Conservation (phyloP, 1,139 yeast genomes). For the Zygosaccharomyces pseudobailii region DNA sequence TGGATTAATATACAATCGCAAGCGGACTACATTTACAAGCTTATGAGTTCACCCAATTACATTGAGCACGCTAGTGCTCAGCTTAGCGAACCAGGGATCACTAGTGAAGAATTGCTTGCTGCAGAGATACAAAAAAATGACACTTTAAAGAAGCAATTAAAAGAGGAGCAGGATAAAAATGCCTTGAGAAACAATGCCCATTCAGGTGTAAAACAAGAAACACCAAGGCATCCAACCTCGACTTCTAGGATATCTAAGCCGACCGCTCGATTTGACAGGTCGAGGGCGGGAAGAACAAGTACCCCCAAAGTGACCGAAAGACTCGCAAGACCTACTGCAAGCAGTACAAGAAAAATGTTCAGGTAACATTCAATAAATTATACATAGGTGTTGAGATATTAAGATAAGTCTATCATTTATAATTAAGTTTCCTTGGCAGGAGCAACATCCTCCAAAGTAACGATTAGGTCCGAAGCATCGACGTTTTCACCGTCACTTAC, state of each 20-base stretch:
- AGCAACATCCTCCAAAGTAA: conserved; percentile 33
- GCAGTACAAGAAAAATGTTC: conserved; percentile 22
- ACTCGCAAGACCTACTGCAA: conserved; percentile 18
- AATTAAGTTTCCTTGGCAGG: conserved; percentile 17
- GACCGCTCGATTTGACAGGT: neutral
- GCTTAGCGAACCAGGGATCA: conserved; percentile 12
- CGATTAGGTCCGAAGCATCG: conserved; percentile 78
- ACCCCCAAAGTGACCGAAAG: conserved; percentile 16
- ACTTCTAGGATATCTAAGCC: conserved; percentile 1
- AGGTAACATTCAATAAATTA: conserved; percentile 6
- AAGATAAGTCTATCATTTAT: neutral
- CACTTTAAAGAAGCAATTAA: conserved; percentile 18
- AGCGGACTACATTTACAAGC: conserved; percentile 28
- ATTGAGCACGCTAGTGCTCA: conserved; percentile 16
- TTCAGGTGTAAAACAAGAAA: neutral
- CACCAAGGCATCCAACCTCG: neutral
- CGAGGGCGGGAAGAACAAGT: conserved; percentile 8
- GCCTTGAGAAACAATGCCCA: conserved; percentile 1
- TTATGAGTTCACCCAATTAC: conserved; percentile 26
- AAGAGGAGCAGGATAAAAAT: conserved; percentile 14
- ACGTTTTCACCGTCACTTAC: conserved; percentile 93
- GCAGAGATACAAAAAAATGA: conserved; percentile 20
- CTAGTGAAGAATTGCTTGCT: conserved; percentile 13
- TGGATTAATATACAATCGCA: conserved; percentile 34
- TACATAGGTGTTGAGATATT: neutral